These are phyloP conservation scores for Jatropha podagrica DNA, from an alignment of 441 rosid genomes.

Conservation along the genomic window DNA sequence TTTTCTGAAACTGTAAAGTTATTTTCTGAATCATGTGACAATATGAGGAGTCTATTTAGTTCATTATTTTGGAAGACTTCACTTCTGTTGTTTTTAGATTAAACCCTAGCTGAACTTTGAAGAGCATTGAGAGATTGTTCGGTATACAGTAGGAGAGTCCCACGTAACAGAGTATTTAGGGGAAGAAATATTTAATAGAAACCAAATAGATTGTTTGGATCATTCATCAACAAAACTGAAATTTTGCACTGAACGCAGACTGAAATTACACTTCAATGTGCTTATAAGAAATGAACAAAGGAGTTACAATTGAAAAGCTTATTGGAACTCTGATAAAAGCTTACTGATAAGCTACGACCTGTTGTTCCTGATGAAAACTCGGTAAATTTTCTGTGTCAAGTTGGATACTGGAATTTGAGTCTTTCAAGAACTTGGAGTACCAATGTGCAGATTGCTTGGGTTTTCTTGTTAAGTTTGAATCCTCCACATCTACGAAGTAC, in stretches of 20 bases:
- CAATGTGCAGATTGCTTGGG: constrained; percentile 67
- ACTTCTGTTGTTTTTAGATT: neutral
- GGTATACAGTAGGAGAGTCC: neutral
- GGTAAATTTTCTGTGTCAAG: constrained; percentile 4
- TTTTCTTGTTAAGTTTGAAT: constrained; percentile 42
- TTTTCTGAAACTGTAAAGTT: constrained; percentile 22
- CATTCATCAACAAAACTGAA: too few species aligned
- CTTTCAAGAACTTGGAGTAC: constrained; percentile 57
- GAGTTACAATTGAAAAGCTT: neutral
- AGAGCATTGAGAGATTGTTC: neutral
- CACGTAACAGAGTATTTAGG: too few species aligned
- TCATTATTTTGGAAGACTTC: neutral
- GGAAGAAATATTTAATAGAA: too few species aligned
- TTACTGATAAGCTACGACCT: neutral
- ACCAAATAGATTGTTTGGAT: too few species aligned
- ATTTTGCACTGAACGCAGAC: too few species aligned
- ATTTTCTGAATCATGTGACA: neutral
- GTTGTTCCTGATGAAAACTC: neutral
- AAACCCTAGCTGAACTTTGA: neutral
- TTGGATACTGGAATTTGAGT: constrained; percentile 33
- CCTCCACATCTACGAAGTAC: constrained; percentile 54
- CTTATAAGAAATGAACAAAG: neutral
- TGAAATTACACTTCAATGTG: neutral
- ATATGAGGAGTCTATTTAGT: neutral
- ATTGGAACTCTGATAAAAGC: too few species aligned